A percentile compares a stretch with the other conserved stretches of the same genome.
These are phyloP conservation scores for Parmelia sp. DNA, from an alignment of 495 filamentous ascomycete genomes.

Conservation along the genomic window DNA sequence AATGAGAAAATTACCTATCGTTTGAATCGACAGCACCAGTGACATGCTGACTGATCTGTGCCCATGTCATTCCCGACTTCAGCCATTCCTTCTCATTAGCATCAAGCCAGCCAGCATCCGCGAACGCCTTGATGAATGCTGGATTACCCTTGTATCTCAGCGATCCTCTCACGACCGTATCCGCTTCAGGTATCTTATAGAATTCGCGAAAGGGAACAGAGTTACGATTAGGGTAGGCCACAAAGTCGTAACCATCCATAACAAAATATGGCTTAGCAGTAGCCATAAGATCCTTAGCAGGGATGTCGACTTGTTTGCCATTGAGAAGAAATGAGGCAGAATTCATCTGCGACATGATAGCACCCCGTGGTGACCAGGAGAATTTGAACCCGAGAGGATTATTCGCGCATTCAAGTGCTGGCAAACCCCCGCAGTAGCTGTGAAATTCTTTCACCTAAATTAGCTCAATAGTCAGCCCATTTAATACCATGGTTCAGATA, in stretches of 20 bases:
- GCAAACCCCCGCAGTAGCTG: conserved; percentile 85
- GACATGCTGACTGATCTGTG: conserved; percentile 10
- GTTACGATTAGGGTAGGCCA: conserved; percentile 91
- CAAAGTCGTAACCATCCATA: conserved; percentile 81
- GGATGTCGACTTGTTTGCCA: conserved; percentile 60
- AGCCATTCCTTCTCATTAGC: conserved; percentile 17
- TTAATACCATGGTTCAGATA: not conserved
- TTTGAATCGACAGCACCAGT: conserved; percentile 5
- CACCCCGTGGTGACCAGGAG: conserved; percentile 79
- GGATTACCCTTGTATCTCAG: conserved; percentile 27
- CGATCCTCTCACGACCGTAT: conserved; percentile 17
- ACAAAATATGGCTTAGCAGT: conserved; percentile 81
- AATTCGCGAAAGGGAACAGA: conserved; percentile 78
- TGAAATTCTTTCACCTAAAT: conserved; percentile 52
- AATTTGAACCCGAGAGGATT: conserved; percentile 98
- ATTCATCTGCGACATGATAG: conserved; percentile 80
- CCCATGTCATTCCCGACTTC: conserved; percentile 14
- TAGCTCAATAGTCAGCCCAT: not conserved
- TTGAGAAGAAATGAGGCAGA: conserved; percentile 73
- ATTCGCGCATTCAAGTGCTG: conserved; percentile 50
- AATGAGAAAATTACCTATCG: not conserved
- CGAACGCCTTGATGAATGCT: conserved; percentile 25
- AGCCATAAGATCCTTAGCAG: conserved; percentile 69
- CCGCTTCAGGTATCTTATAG: conserved; percentile 52
- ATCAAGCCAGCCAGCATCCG: conserved; percentile 24